A percentile compares a stretch with the other conserved stretches of the same genome.
These are phyloP conservation scores for Pestalotiopsis sp. DNA, from an alignment of 2,329 filamentous ascomycete genomes.

Conservation along the genomic window DNA sequence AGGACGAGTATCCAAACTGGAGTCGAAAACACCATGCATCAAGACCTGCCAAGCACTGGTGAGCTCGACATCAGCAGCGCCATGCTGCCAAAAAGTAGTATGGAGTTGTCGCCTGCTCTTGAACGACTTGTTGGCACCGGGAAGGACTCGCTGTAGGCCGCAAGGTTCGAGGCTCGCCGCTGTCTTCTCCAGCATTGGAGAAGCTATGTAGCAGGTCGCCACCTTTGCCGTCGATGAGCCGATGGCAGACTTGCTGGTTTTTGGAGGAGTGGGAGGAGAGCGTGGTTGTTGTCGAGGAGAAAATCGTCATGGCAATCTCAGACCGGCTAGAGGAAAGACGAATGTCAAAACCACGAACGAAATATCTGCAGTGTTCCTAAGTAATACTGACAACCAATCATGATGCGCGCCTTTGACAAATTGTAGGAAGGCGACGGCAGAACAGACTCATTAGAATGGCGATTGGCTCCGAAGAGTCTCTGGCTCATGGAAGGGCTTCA, in stretches of 20 bases:
- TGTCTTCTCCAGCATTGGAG: conserved; percentile 61
- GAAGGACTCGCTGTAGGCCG: conserved; percentile 55
- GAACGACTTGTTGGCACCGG: conserved; percentile 37
- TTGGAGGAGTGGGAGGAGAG: neutral
- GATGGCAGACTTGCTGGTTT: neutral
- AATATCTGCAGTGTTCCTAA: neutral
- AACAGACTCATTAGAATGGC: neutral
- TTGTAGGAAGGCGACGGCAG: neutral
- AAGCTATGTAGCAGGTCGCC: conserved; percentile 11
- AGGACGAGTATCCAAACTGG: conserved; percentile 16
- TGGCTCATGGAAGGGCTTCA: neutral
- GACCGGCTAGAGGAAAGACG: neutral
- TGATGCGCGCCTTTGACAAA: conserved; percentile 1
- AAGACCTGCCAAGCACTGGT: conserved; percentile 43
- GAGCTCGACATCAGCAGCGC: conserved; percentile 52
- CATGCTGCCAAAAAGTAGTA: conserved; percentile 58
- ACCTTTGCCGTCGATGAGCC: neutral
- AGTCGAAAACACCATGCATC: conserved; percentile 33
- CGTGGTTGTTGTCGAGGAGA: neutral
- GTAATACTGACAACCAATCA: conserved; percentile 3
- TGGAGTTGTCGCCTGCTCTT: conserved; percentile 47
- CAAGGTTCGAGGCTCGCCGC: conserved; percentile 58
- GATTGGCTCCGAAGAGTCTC: conserved; percentile 3
- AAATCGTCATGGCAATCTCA: neutral
- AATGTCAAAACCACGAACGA: neutral